A percentile compares a stretch with the other conserved stretches of the same genome.
Conservation (phyloP, 129 eudicot genomes). For the Scalesia atractyloides region DNA sequence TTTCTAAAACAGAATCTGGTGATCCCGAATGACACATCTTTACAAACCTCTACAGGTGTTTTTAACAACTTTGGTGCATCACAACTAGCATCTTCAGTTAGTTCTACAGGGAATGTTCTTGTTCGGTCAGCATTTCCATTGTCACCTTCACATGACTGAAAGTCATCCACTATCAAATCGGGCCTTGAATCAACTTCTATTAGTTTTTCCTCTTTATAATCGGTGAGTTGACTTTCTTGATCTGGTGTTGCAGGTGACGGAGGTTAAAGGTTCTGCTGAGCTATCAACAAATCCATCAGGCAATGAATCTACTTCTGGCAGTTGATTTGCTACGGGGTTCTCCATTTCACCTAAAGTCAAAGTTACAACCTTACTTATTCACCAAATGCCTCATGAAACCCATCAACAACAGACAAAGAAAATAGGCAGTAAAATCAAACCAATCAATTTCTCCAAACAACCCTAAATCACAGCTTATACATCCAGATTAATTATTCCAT, state of each 20-base stretch:
- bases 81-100: conserved; percentile 26
- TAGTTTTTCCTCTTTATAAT: conserved; percentile 66
- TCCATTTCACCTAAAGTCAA: conserved; percentile 48
- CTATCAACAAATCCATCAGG: conserved; percentile 89
- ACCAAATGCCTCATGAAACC: background rate
- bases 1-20: conserved; percentile 26
- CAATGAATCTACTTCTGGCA: conserved; percentile 76
- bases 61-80: conserved; percentile 25
- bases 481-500: background rate
- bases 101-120: conserved; percentile 43
- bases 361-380: conserved; percentile 4
- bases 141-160: conserved; percentile 31
- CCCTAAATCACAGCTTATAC: background rate
- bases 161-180: conserved; percentile 47
- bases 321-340: conserved; percentile 61
- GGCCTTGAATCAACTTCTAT: conserved; percentile 51
- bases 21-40: conserved; percentile 28
- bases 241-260: conserved; percentile 33
- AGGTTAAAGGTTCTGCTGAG: conserved; percentile 40
- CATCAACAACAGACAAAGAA: background rate
- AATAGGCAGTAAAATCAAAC: background rate
- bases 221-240: conserved; percentile 40
- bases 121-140: conserved; percentile 24
- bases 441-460: background rate
- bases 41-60: conserved; percentile 31